phyloP scores from a whole-genome alignment of 2,329 filamentous ascomycete species.

The Gnomoniopsis sp. region DNA sequence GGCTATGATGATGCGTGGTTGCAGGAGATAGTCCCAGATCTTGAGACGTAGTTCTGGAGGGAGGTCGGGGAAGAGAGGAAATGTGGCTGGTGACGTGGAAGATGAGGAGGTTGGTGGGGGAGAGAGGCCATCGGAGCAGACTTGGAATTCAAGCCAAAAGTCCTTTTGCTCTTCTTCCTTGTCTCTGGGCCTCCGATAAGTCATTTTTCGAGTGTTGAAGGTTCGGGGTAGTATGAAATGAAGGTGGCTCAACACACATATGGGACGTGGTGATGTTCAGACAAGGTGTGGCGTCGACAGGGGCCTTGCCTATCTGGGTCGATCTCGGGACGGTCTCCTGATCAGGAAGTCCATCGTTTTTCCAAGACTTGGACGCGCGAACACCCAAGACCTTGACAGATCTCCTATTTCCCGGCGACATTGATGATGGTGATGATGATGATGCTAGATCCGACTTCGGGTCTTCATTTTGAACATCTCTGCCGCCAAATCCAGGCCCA shows the following conservation, averaged over 20 bases:
- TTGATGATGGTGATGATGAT: too few relatives aligned
- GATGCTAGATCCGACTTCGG: too few relatives aligned
- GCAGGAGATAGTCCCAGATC: slow-evolving; percentile 43
- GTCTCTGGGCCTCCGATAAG: slow-evolving; percentile 9
- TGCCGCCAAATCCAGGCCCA: too few relatives aligned
- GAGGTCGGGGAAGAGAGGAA: slow-evolving; percentile 36
- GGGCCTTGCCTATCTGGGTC: neutral
- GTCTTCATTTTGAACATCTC: too few relatives aligned
- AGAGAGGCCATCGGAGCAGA: slow-evolving; percentile 34
- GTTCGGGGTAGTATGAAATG: neutral
- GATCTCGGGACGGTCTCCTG: too few relatives aligned
- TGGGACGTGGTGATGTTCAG: neutral
- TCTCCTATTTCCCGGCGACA: too few relatives aligned
- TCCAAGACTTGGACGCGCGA: too few relatives aligned
- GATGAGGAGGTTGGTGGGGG: neutral
- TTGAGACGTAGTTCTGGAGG: slow-evolving; percentile 46
- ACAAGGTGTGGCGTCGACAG: neutral
- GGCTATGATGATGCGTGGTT: slow-evolving; percentile 41
- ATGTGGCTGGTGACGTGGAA: slow-evolving; percentile 21
- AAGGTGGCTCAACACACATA: neutral
- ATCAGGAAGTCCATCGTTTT: too few relatives aligned
- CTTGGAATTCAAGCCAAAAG: slow-evolving; percentile 45
- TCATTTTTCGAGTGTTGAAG: neutral
- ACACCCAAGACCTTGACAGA: too few relatives aligned
- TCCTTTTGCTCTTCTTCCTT: slow-evolving; percentile 5